Conservation (phyloP, 2,329 filamentous ascomycete species). For the Pleurostoma richardsiae region DNA sequence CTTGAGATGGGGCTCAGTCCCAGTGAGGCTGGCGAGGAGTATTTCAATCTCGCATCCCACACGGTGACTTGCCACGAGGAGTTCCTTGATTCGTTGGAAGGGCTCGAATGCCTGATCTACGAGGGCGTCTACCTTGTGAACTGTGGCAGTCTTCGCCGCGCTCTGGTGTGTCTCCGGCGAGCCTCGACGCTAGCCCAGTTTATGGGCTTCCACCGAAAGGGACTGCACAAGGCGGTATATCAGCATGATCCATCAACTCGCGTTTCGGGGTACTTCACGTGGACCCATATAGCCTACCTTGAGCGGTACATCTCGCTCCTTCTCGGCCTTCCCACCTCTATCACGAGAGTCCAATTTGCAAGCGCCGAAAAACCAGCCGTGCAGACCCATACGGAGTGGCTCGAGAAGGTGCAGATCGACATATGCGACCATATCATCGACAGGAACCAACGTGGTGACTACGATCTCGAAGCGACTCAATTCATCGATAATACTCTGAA, state of each 20-base stretch:
- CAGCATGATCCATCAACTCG: conserved; percentile 17
- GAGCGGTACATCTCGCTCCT: conserved; percentile 42
- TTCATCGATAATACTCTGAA: conserved; percentile 26
- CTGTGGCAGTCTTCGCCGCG: conserved; percentile 34
- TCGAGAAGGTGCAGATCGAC: conserved; percentile 24
- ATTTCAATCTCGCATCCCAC: conserved; percentile 10
- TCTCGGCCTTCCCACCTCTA: conserved; percentile 33
- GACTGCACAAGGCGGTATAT: conserved; percentile 9
- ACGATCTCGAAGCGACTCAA: conserved; percentile 18
- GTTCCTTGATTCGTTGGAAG: conserved; percentile 35
- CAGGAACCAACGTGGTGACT: conserved; percentile 23
- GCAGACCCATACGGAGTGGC: conserved; percentile 16
- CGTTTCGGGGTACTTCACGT: conserved; percentile 27
- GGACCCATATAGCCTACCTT: conserved; percentile 33
- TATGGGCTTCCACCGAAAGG: neutral
- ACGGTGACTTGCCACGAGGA: conserved; percentile 39
- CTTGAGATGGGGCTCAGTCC: neutral
- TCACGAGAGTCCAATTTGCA: conserved; percentile 15
- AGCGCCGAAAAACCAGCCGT: conserved; percentile 7
- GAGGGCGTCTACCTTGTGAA: conserved; percentile 40
- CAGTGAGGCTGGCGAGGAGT: conserved; percentile 3
- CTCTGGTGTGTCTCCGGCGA: conserved; percentile 37
- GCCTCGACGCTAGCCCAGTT: conserved; percentile 23
- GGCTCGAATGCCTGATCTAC: conserved; percentile 41
- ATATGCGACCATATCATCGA: conserved; percentile 29